Evolutionary conservation across 2,329 filamentous ascomycete genomes (phyloP), one percentile per base, ranked within the genome.

Genomic region (Albifimbria verrucaria): DNA sequence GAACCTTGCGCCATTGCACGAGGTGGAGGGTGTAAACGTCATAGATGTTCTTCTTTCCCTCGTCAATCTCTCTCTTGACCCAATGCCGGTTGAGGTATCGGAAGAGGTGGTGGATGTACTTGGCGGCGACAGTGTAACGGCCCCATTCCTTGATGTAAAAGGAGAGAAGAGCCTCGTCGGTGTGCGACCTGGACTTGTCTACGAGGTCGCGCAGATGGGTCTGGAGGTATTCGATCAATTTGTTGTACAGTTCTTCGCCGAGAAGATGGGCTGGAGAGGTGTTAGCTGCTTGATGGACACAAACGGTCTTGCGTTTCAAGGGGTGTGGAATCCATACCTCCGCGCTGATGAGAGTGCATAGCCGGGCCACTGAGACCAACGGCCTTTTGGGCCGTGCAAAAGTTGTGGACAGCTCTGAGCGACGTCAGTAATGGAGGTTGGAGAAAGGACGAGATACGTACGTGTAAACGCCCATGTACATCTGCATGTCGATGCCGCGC

Each of bases 131-230:
- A 2, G 94, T 99, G 74, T 97, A 99, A 56, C 94, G 85, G 60
- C 88, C 86, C 94, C 94, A 99, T 79, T 99, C 92, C 67, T 89
- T 86, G 70, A 97, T 99, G 71, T 99, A 99, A 72, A 93, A 97
- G 20, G 82, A 81, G 24, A 99, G 81, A 10, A 99, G 80, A 2
- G 92, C 91, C 72, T 99, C 94, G 65, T 97, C 93, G 48, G 87
- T 82, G 69, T 97, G 92, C 32, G 82, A 81, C 66, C 88, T 86
- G 52, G 92, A 95, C 59, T 88, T 77, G 41, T 81, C 75, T 58
- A 88, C 82, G 7, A 97, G 86, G 1, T 73, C 76, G n/a, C 77
- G 75, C 17, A 99, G 84, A 65, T 97, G 93, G 20, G 76, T 71
- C 56, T 86, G 86, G 5, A 99, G 84, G 68, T 97, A 99, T 49